Conservation (phyloP, 495 filamentous ascomycete genomes). For the Acidiella bohemica region DNA sequence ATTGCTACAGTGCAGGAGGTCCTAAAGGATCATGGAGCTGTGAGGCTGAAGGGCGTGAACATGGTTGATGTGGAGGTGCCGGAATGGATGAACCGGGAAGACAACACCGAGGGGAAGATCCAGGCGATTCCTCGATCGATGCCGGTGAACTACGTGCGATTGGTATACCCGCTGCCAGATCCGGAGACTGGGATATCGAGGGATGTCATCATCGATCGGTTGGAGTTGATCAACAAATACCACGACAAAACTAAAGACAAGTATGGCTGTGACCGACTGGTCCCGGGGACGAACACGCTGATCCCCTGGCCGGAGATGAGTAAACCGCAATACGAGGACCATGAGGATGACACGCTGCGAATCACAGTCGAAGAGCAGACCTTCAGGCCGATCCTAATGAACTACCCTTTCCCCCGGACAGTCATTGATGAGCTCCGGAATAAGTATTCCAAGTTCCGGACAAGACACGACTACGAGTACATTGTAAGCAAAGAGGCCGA, state of each 20-base stretch:
- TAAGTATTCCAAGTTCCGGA: constrained; percentile 72
- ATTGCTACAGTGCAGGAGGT: constrained; percentile 57
- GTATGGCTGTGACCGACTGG: constrained; percentile 35
- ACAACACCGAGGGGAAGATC: constrained; percentile 1
- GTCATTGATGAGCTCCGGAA: constrained; percentile 82
- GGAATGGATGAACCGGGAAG: constrained; percentile 33
- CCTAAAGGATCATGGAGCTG: constrained; percentile 40
- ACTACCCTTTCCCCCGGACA: constrained; percentile 60
- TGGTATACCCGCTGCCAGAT: constrained; percentile 63
- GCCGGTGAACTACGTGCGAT: constrained; percentile 55
- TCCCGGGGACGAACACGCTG: constrained; percentile 44
- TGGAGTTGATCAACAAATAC: constrained; percentile 32
- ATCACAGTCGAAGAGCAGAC: constrained; percentile 61
- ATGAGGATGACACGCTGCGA: constrained; percentile 55
- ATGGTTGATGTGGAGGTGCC: constrained; percentile 54
- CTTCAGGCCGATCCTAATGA: constrained; percentile 59
- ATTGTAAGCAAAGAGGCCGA: constrained; percentile 46
- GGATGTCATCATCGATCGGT: constrained; percentile 63
- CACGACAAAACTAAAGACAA: constrained; percentile 34
- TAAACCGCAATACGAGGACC: constrained; percentile 37
- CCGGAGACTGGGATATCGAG: constrained; percentile 44
- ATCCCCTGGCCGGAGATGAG: constrained; percentile 61
- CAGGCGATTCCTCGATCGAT: constrained; percentile 39
- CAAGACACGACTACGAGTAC: constrained; percentile 59
- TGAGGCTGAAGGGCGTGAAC: constrained; percentile 52